Base-by-base conservation (phyloP, 495 filamentous ascomycete species). In the Friedmanniomyces endolithicus region DNA sequence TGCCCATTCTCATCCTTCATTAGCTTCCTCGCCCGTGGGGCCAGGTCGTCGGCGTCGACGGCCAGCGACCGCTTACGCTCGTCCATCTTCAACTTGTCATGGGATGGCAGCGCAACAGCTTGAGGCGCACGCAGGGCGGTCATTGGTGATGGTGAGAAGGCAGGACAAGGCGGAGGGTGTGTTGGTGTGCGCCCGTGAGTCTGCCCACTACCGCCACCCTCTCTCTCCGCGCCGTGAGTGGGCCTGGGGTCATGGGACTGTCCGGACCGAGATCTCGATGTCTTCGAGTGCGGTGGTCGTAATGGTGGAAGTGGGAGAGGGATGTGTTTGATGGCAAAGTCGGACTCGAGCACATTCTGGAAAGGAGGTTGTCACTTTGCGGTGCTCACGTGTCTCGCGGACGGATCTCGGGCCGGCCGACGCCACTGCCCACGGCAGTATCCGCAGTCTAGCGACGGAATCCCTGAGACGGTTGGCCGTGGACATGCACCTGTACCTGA, bases 61-160 rank as follows among this genome's bases (percentile, higher is more conserved):
- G 79, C 73, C 59, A 87, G 84, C 62, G 87, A 83, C 79, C 88
- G 81, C 77, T 95, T 95, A 80, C 89, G 87, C 75, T 94, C 88
- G 75, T 95, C 89, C 89, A 95, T 95, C 78, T 88, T 95, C 78
- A 83, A 75, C 70, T 81, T 76, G 76, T 44, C 78, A 73, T 79
- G 72, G 66, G 82, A 74, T 73, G 79, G 77, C 76, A 85, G 24
- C 47, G 59, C 78, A 75, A 75, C 71, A 71, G 83, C 75, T 70
- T 82, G 75, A 68, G 77, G 74, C 61, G 80, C 78, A 72, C 85
- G 83, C 70, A 82, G 77, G 78, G 83, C 76, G 80, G 83, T 83
- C 85, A 88, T 88, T 74, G 86, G 51, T 52, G 45, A 23, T 37
- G 47, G 25, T 48, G 52, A 48, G 56, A 25, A 12, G 12, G 51